Evolutionary conservation across 331 rosid species (phyloP), one percentile per base, ranked within the genome.

Genomic region (Spiraea crenata): DNA sequence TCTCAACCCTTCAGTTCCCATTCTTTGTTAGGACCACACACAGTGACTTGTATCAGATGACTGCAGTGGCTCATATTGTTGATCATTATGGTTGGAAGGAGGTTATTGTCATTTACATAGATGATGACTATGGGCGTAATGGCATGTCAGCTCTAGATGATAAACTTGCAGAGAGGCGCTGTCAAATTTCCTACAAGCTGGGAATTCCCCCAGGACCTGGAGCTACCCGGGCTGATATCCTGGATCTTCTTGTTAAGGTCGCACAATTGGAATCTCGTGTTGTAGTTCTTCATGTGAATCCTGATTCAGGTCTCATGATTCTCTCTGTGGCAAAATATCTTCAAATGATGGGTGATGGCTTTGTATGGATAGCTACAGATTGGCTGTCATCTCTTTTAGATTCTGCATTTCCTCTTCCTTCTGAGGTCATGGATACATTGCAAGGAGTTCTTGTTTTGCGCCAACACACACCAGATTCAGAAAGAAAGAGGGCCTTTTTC

Each of bases 281-380:
- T 76, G 79, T 91, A 70, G 90, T 95, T 79, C 91, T 95, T 39
- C 99, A 91, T 65, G 90, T 80, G 19, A 86, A 89, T 83, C 80
- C 96, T 61, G 81, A 83, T 74, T 76, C 85, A 31, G 99, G 99
- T 42, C 73, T 88, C 67, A 55, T 54, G 72, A 69, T 95, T 76
- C 84, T 95, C 74, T 65, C 83, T 35, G 88, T 89, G 74, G 97
- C 99, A 0, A 80, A 39, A 20, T 86, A 81, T 83, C 97, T 95
- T 69, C 89, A 85, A 76, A 95, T 95, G 97, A 79, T 79, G 62
- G 85, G 84, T n/a, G 81, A 81, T 80, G 99, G 96, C 44, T 89
- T 82, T 78, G 99, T 85, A 16, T 95, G 99, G 99, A 91, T 95
- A 74, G 90, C 95, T 47, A 89, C 97, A 0, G 97, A 95, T 45